Evolutionary conservation across 495 filamentous ascomycete genomes (phyloP).

Genomic region (Hypoxylon rickii): DNA sequence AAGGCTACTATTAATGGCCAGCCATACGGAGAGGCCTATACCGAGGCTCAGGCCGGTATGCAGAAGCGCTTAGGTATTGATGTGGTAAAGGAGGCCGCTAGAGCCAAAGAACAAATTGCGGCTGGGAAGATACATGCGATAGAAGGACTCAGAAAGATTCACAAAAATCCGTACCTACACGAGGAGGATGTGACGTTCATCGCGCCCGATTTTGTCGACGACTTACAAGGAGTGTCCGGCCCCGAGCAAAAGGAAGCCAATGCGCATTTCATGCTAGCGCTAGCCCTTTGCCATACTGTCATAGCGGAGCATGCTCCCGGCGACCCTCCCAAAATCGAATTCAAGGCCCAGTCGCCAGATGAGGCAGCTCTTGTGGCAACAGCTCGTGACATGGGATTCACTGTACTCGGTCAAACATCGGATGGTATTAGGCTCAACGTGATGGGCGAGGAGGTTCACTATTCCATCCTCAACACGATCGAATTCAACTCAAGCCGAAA

Average conservation of each 20-base stretch:
- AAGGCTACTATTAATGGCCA: slow-evolving; percentile 94
- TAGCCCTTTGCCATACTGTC: slow-evolving; percentile 95
- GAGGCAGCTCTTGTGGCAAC: slow-evolving; percentile 95
- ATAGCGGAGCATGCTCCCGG: slow-evolving; percentile 89
- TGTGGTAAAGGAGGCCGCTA: slow-evolving; percentile 76
- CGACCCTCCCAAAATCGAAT: slow-evolving; percentile 86
- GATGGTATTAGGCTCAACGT: slow-evolving; percentile 85
- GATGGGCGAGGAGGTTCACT: slow-evolving; percentile 82
- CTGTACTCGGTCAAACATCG: slow-evolving; percentile 78
- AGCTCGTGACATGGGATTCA: slow-evolving; percentile 94
- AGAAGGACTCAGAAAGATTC: slow-evolving; percentile 68
- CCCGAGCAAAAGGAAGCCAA: slow-evolving; percentile 74
- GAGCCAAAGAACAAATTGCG: slow-evolving; percentile 78
- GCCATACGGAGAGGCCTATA: slow-evolving; percentile 96
- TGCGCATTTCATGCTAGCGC: slow-evolving; percentile 90
- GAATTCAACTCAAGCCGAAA: slow-evolving; percentile 98
- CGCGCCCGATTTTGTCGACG: slow-evolving; percentile 82
- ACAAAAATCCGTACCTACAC: slow-evolving; percentile 88
- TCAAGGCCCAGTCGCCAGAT: slow-evolving; percentile 97
- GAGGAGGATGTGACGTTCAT: slow-evolving; percentile 92
- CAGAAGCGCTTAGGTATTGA: slow-evolving; percentile 86
- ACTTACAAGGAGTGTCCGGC: slow-evolving; percentile 78
- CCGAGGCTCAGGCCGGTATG: slow-evolving; percentile 94
- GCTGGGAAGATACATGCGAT: slow-evolving; percentile 74
- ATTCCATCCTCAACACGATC: slow-evolving; percentile 87